Conservation (phyloP, 345 rosid species). For the Eucalyptus polyanthemos region DNA sequence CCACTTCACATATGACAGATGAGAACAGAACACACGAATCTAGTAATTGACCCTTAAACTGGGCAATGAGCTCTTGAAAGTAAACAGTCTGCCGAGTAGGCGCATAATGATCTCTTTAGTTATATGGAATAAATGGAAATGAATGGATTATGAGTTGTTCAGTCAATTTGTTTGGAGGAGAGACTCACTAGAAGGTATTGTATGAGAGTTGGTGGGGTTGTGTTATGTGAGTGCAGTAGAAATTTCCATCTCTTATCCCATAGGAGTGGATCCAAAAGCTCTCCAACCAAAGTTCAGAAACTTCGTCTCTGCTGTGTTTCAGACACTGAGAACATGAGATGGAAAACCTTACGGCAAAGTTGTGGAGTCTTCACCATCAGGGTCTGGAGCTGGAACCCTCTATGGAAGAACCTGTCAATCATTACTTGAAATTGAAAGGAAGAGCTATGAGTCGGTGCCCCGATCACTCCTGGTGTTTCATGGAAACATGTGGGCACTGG, state of each 20-base stretch:
- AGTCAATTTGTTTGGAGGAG: not conserved
- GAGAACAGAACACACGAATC: not conserved
- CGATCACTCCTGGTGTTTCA: too few species aligned
- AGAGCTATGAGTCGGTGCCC: not conserved
- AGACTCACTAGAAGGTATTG: not conserved
- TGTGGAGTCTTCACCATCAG: not conserved
- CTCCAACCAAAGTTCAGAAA: not conserved
- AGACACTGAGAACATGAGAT: not conserved
- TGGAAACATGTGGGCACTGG: too few species aligned
- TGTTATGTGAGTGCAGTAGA: not conserved
- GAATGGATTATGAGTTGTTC: not conserved
- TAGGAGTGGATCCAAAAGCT: not conserved
- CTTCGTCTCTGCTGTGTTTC: not conserved
- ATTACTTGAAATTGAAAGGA: not conserved
- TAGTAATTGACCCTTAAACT: not conserved
- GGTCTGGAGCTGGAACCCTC: not conserved
- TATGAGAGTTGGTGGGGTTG: too few species aligned
- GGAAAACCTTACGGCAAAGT: not conserved
- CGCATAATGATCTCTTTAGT: not conserved
- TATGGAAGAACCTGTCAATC: not conserved
- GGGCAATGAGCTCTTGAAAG: not conserved
- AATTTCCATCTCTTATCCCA: not conserved
- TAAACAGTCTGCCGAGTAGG: not conserved
- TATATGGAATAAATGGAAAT: not conserved
- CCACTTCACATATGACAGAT: not conserved